Evolutionary conservation across 2,329 filamentous ascomycete genomes (phyloP), one percentile per base, ranked within the genome.

Genomic region (Fusarium tjaetaba): DNA sequence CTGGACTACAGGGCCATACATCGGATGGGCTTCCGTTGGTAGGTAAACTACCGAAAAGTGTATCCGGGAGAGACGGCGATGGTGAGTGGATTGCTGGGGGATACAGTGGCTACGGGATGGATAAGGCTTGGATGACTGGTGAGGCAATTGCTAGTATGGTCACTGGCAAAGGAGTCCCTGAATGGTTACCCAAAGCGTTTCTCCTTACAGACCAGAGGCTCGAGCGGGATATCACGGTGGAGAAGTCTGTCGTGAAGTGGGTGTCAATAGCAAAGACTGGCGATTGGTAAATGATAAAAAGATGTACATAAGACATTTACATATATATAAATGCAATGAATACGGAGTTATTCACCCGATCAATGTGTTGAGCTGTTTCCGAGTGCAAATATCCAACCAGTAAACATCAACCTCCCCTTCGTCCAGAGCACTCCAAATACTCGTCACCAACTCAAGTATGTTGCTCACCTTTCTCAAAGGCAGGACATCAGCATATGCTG

Each of bases 151-250:
- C 18, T 0, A 26, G 16, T 22, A 52, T 52, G 32, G 2, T 52
- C 5, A 0, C 18, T 0, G 32, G 49, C 2, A 52, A 52, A 1
- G n/a, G 49, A 0, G 4, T 26, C 4, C 49, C 49, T 2, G 49
- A 36, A 22, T 52, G 49, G 49, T 5, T 52, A 2, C 49, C 32
- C 1, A 36, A 26, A 7, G 49, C 49, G 4, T 52, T 52, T 11
- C 49, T 52, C 20, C 22, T 52, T 15, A 11, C 49, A 8, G n/a
- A 36, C 0, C 16, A 26, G 11, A 52, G 49, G 4, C 49, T 52
- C 0, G 32, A 52, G 4, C 3, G 30, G 15, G 49, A 52, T 10
- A 22, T 52, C n/a, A 52, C n/a, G 6, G 49, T 36, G 3, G 32
- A 52, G n/a, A 52, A 26, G 9, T 36, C 49, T 14, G 49, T 52